These are phyloP conservation scores for Echinosophora koreensis DNA, from an alignment of 306 rosid genomes.

Conservation along the genomic window DNA sequence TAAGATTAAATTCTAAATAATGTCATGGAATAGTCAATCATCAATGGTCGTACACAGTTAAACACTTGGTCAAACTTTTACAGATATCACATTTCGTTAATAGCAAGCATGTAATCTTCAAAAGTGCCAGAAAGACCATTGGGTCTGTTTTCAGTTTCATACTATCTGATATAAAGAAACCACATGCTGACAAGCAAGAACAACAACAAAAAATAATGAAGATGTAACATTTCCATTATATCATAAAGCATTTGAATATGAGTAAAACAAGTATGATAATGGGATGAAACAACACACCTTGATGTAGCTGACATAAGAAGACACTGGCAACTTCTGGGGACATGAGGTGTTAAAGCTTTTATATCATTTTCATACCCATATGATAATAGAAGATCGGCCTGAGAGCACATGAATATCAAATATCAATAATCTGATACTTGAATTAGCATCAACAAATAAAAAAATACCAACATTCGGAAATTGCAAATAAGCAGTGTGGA, in stretches of 20 bases:
- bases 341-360: constrained; percentile 78
- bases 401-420: constrained; percentile 51
- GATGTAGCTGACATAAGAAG: constrained; percentile 98
- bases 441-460: constrained; percentile 14
- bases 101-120: constrained; percentile 24
- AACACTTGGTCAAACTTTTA: constrained; percentile 11
- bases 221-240: constrained; percentile 28
- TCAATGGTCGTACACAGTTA: constrained; percentile 1
- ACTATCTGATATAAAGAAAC: constrained; percentile 13
- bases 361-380: constrained; percentile 91
- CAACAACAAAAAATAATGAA: not conserved
- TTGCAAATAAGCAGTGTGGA: not conserved
- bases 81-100: constrained; percentile 12
- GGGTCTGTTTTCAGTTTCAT: constrained; percentile 15
- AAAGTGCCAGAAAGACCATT: not conserved
- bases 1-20: constrained; percentile 32
- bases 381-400: constrained; percentile 98
- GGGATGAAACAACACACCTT: constrained; percentile 62
- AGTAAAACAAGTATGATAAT: constrained; percentile 19
- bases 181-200: constrained; percentile 2
- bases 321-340: constrained; percentile 91
- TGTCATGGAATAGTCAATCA: constrained; percentile 11
- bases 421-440: constrained; percentile 19
- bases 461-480: constrained; percentile 3
- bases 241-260: constrained; percentile 30